A percentile compares a stretch with the other conserved stretches of the same genome.
Evolutionary conservation across 768 basidiomycete species (phyloP).

Genomic region (Hericium coralloides): DNA sequence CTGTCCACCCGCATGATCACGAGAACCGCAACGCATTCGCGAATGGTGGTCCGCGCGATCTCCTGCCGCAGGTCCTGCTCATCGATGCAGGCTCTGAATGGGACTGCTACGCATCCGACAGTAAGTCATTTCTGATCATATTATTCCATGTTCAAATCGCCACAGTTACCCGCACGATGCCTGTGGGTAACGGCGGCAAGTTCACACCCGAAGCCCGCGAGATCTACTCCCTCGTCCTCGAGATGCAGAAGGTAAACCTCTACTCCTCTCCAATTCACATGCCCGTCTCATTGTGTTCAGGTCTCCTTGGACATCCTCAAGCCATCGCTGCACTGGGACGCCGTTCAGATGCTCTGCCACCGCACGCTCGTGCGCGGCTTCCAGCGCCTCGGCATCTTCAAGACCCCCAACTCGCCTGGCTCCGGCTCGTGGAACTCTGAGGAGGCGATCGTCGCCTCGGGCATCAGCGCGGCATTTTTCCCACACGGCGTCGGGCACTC

Average conservation of each 20-base stretch:
- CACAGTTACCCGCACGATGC: slow-evolving; percentile 63
- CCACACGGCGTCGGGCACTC: slow-evolving; percentile 92
- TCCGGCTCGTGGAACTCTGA: slow-evolving; percentile 52
- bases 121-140: slow-evolving; percentile 23
- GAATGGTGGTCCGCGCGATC: slow-evolving; percentile 28
- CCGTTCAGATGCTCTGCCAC: slow-evolving; percentile 78
- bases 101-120: slow-evolving; percentile 57
- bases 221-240: slow-evolving; percentile 81
- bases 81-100: slow-evolving; percentile 97
- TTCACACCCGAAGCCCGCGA: slow-evolving; percentile 74
- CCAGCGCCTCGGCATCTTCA: slow-evolving; percentile 80
- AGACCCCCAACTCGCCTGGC: slow-evolving; percentile 36
- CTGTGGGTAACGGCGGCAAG: slow-evolving; percentile 88
- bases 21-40: slow-evolving; percentile 41
- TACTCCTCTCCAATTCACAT: not conserved
- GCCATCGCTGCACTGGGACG: slow-evolving; percentile 87
- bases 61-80: slow-evolving; percentile 66
- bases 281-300: slow-evolving; percentile 24
- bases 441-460: slow-evolving; percentile 65
- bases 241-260: slow-evolving; percentile 75
- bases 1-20: slow-evolving; percentile 46
- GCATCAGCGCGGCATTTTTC: slow-evolving; percentile 81
- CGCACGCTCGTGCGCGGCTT: slow-evolving; percentile 75
- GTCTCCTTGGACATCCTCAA: slow-evolving; percentile 59
- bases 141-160: slow-evolving; percentile 21